These are phyloP conservation scores for Dictyostelium firmibasis DNA, from an alignment of 78 protist genomes.

Conservation along the genomic window DNA sequence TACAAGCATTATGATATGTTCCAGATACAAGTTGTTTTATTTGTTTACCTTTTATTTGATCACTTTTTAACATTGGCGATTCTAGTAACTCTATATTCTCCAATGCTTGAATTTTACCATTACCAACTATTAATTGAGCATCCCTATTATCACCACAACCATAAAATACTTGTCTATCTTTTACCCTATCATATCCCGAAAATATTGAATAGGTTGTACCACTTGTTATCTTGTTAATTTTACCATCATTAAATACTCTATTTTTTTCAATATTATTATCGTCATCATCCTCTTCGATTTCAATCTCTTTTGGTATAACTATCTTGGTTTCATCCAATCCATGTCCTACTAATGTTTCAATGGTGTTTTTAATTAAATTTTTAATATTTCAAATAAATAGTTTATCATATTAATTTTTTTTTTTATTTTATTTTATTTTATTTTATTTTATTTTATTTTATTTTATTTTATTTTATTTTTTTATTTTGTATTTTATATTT, in stretches of 20 bases:
- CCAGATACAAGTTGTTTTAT: conserved; percentile 8
- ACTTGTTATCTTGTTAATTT: conserved; percentile 8
- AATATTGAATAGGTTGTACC: conserved; percentile 41
- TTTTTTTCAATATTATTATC: too few relatives aligned
- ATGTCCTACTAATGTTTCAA: conserved; percentile 62
- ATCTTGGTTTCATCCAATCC: not conserved
- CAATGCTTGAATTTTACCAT: conserved; percentile 36
- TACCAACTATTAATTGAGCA: conserved; percentile 59
- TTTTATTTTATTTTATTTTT: too few relatives aligned
- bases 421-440: not conserved
- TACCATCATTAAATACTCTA: not conserved
- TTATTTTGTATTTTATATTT: too few relatives aligned
- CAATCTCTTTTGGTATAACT: conserved; percentile 7
- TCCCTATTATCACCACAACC: conserved; percentile 62
- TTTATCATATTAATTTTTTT: too few relatives aligned
- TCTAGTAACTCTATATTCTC: not conserved
- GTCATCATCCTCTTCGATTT: too few relatives aligned
- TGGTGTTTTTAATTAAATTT: too few relatives aligned
- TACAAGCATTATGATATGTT: conserved; percentile 21
- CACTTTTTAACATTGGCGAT: not conserved
- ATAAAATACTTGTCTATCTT: not conserved
- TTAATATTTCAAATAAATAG: too few relatives aligned
- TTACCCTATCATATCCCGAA: not conserved
- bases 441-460: too few relatives aligned
- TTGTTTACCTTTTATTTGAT: not conserved